Base-by-base conservation (phyloP, 73 alveolate genomes). In the Durusdinium trenchii region DNA sequence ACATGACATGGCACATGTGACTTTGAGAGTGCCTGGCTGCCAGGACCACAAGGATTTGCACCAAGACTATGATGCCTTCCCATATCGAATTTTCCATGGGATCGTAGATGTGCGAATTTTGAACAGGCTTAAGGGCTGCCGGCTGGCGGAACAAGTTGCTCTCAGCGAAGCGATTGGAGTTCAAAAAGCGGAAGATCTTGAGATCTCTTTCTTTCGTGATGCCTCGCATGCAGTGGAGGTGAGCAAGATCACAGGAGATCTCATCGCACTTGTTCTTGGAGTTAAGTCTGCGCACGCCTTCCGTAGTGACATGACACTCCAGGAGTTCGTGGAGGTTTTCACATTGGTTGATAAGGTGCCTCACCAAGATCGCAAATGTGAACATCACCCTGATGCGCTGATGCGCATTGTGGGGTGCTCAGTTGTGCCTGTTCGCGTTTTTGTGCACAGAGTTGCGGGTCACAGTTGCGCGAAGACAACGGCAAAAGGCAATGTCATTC, bases 1-100 rank as follows among this genome's bases (percentile, higher is more conserved):
- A n/a, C n/a, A n/a, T n/a, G n/a, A n/a, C n/a, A n/a, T n/a, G n/a
- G n/a, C n/a, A n/a, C n/a, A n/a, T n/a, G n/a, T n/a, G n/a, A n/a
- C n/a, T n/a, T n/a, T n/a, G n/a, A n/a, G n/a, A n/a, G n/a, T n/a
- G n/a, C n/a, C n/a, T n/a, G n/a, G n/a, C n/a, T n/a, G 92, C 76
- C 95, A 86, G 95, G 95, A 86, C 47, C 95, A 86, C 84, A 86
- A 86, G 61, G 95, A 86, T n/a, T 38, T 86, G 3, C 95, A 86
- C 35, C 30, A 23, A n/a, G 95, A 86, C 84, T 60, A 60, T 47
- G 95, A 86, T 3, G 84, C 79, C 67, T 86, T 86, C 47, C 95
- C 95, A 1, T 86, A 86, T 42, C 82, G 83, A 23, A 61, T 86
- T n/a, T 86, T 16, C 64, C 95, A 86, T 60, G 95, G 95, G 43